Conservation (phyloP, 2,329 filamentous ascomycete genomes). For the Trichoderma afroharzianum region DNA sequence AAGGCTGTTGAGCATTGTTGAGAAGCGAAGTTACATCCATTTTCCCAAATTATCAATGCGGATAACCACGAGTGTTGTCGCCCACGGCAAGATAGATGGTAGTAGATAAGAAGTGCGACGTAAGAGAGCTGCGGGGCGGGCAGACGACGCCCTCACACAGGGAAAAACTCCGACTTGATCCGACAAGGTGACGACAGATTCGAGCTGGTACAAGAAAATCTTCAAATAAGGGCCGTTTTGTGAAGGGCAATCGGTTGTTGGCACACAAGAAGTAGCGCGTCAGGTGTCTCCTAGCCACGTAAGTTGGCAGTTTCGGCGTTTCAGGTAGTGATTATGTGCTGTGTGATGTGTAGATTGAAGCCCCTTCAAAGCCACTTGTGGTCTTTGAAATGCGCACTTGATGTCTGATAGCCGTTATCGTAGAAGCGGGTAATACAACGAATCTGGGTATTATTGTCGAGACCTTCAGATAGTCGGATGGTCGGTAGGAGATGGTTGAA, state of each 20-base stretch:
- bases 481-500: background rate
- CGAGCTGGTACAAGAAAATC: background rate
- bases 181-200: background rate
- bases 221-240: background rate
- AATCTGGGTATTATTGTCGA: background rate
- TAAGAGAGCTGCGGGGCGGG: background rate
- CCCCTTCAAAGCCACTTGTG: background rate
- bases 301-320: background rate
- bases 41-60: background rate
- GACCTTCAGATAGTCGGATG: background rate
- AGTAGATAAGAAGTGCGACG: background rate
- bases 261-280: background rate
- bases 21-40: slow-evolving; percentile 44
- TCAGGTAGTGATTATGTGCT: background rate
- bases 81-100: background rate
- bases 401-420: background rate
- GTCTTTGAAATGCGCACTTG: background rate
- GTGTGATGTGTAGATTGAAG: background rate
- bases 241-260: background rate
- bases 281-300: background rate
- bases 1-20: slow-evolving; percentile 32
- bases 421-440: background rate
- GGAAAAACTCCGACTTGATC: background rate
- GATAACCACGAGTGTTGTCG: background rate
- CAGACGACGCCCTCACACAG: background rate